Conservation (phyloP, 2,329 filamentous ascomycete species). For the Cytospora paraplurivora region DNA sequence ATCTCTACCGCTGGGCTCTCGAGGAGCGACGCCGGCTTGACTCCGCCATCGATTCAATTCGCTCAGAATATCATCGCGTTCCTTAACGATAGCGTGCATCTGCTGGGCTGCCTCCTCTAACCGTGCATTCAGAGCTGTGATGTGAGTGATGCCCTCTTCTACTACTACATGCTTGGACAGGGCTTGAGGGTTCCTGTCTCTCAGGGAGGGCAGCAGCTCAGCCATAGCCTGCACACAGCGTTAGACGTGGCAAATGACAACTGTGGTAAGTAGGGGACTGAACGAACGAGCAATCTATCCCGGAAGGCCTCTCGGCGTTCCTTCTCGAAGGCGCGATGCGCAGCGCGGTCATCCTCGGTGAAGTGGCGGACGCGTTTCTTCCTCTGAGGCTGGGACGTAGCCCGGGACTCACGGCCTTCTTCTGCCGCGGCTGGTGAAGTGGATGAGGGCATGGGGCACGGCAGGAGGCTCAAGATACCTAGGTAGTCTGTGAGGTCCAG, state of each 20-base stretch:
- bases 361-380: constrained; percentile 44
- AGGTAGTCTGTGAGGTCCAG: not conserved
- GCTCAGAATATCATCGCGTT: constrained; percentile 36
- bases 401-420: not conserved
- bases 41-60: constrained; percentile 36
- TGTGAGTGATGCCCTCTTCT: constrained; percentile 40
- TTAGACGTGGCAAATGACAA: not conserved
- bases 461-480: not conserved
- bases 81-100: constrained; percentile 31
- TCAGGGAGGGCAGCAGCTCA: constrained; percentile 39
- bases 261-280: not conserved
- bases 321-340: constrained; percentile 45
- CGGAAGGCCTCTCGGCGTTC: constrained; percentile 46
- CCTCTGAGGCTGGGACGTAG: not conserved
- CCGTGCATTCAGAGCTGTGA: constrained; percentile 33
- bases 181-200: constrained; percentile 39
- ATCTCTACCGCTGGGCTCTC: not conserved
- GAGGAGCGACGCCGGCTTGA: not conserved
- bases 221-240: constrained; percentile 38
- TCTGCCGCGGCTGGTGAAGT: not conserved
- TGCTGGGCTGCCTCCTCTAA: constrained; percentile 29
- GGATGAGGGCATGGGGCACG: not conserved
- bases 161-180: constrained; percentile 45
- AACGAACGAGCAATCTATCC: constrained; percentile 40
- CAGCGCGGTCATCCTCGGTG: constrained; percentile 44